These are phyloP conservation scores for Talaromyces sp. DNA, from an alignment of 2,329 filamentous ascomycete genomes.

Conservation along the genomic window DNA sequence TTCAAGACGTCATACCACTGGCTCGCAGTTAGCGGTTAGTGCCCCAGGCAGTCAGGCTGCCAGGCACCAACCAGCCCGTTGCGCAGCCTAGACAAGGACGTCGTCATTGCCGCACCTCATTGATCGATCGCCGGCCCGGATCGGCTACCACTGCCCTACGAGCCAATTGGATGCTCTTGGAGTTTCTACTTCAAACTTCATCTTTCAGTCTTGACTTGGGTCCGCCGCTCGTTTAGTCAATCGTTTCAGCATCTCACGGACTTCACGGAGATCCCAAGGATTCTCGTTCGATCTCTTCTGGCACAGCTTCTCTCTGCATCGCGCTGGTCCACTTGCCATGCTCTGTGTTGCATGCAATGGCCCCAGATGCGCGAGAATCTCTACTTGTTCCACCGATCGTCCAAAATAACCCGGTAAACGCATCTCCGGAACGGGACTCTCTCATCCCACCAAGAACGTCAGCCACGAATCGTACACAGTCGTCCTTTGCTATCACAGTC, in stretches of 20 bases:
- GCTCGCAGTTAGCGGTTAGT: conserved; percentile 4
- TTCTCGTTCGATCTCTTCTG: background rate
- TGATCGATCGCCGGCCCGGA: background rate
- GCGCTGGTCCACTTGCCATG: conserved; percentile 16
- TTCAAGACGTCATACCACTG: conserved; percentile 21
- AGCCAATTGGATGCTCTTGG: background rate
- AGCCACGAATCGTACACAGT: conserved; percentile 3
- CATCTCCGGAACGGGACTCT: conserved; percentile 7
- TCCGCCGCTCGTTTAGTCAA: background rate
- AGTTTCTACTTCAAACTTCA: background rate
- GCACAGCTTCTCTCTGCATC: conserved; percentile 22
- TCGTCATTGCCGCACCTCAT: conserved; percentile 4
- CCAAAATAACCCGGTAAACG: background rate
- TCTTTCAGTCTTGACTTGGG: background rate
- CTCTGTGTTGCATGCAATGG: conserved; percentile 32
- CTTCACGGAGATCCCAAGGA: background rate
- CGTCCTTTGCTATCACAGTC: conserved; percentile 11
- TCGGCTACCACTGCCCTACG: background rate
- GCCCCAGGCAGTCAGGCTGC: background rate
- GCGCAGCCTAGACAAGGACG: background rate
- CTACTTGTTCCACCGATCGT: conserved; percentile 21
- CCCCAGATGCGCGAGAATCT: conserved; percentile 32
- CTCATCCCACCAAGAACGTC: conserved; percentile 8
- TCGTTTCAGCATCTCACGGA: background rate
- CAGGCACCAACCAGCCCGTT: conserved; percentile 8